These are phyloP conservation scores for Lepiota brunneoincarnata DNA, from an alignment of 768 basidiomycete species.

Conservation along the genomic window DNA sequence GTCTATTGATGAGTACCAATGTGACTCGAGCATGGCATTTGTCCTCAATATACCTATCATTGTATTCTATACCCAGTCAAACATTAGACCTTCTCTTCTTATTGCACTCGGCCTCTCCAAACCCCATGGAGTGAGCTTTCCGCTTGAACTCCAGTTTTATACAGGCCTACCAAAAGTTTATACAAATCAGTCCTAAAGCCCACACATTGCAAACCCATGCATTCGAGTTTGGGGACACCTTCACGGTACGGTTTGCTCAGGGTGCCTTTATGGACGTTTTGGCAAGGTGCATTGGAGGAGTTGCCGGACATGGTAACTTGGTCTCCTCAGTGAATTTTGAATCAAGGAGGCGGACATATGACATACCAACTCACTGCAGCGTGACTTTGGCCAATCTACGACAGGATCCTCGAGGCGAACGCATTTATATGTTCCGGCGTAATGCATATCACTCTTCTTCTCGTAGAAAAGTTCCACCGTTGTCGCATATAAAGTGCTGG, in stretches of 20 bases:
- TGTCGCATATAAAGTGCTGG: neutral
- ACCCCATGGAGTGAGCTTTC: neutral
- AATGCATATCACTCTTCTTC: neutral
- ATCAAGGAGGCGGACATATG: neutral
- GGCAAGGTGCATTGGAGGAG: neutral
- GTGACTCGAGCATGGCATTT: too few relatives aligned
- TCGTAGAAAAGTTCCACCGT: neutral
- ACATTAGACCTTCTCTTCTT: neutral
- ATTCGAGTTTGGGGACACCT: neutral
- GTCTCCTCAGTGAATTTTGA: neutral
- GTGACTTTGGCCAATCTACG: neutral
- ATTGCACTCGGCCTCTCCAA: neutral
- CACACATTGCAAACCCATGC: slow-evolving; percentile 1
- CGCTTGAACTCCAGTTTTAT: neutral
- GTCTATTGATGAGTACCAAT: neutral
- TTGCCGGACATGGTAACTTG: neutral
- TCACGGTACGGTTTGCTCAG: slow-evolving; percentile 4
- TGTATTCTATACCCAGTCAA: too few relatives aligned
- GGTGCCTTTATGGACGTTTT: neutral
- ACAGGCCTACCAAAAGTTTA: neutral
- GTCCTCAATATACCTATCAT: too few relatives aligned
- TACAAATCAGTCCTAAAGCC: neutral
- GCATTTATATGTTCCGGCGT: slow-evolving; percentile 3
- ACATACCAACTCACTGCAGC: neutral
- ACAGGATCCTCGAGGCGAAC: neutral